Base-by-base conservation (phyloP, 2,329 filamentous ascomycete species). In the Phaeosphaeriaceae sp. region DNA sequence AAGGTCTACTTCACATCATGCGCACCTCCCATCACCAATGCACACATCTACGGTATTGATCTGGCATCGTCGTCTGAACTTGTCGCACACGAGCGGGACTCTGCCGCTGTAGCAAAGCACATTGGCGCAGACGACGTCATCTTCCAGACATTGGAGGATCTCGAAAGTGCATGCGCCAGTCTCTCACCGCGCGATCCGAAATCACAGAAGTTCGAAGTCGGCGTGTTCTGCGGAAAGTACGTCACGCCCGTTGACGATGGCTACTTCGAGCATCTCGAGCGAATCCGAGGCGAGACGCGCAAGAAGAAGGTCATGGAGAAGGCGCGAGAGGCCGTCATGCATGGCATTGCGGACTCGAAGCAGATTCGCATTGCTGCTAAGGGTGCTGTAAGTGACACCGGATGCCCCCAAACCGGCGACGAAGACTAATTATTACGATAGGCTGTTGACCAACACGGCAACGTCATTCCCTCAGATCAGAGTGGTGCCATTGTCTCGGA, bases 191-290 rank as follows among this genome's bases (percentile, higher is more conserved):
- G 85, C 55, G 79, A 85, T 60, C 80, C 82, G 32, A 75, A 86
- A 68, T 83, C 83, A 9, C 82, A 86, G 63, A 83, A 89, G 55
- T 97, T 97, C 66, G 94, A 98, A 75, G 89, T 96, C 2, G 94
- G 94, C 54, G 94, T 97, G 9, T 97, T 98, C 81, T 93, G 89
- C 72, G 94, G 94, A 48, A 88, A 89, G 64, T 97, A 97, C 78
- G 84, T 92, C 61, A 97, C 94, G 0, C 88, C 88, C 0, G 91
- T 97, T 1, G 86, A 90, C 1, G 85, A 89, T 7, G 89, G 86
- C 40, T 97, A 97, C 80, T 95, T 97, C 67, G 88, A 92, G 65
- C 91, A 93, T 70, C 83, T 96, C 5, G 89, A 92, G 78, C 82
- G 85, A 58, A 79, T 93, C 19, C 85, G 92, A 54, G 91, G 90